Conservation (phyloP, 768 basidiomycete species). For the Russula virescens region DNA sequence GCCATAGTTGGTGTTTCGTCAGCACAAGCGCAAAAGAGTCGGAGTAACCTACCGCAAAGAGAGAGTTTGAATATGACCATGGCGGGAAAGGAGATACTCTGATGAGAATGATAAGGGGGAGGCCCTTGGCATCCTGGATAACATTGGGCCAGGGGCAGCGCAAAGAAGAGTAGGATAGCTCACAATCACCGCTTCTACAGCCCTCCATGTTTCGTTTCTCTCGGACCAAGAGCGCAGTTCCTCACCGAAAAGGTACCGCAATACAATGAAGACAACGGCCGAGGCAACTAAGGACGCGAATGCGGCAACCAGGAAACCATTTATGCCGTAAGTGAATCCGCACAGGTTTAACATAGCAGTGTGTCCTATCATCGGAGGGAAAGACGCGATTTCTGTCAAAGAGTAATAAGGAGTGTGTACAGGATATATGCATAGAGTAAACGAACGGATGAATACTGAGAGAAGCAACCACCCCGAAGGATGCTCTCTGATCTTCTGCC, state of each 20-base stretch:
- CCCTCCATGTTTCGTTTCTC: slow-evolving; percentile 69
- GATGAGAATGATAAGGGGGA: slow-evolving; percentile 77
- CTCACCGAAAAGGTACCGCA: slow-evolving; percentile 53
- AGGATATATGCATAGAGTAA: neutral
- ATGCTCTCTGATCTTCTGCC: slow-evolving; percentile 52
- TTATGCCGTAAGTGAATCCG: slow-evolving; percentile 81
- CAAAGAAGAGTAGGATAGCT: slow-evolving; percentile 26
- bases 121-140: slow-evolving; percentile 59
- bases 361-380: slow-evolving; percentile 62
- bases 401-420: neutral
- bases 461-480: slow-evolving; percentile 61
- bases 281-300: slow-evolving; percentile 59
- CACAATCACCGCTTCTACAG: slow-evolving; percentile 69
- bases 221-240: slow-evolving; percentile 55
- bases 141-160: slow-evolving; percentile 1
- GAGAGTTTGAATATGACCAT: slow-evolving; percentile 79
- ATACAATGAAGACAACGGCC: slow-evolving; percentile 50
- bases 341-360: slow-evolving; percentile 60
- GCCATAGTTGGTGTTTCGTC: neutral
- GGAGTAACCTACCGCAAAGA: slow-evolving; percentile 58
- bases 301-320: slow-evolving; percentile 63
- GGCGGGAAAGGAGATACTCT: slow-evolving; percentile 80
- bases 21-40: neutral
- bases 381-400: slow-evolving; percentile 41
- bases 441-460: slow-evolving; percentile 46